These are phyloP conservation scores for Calophaca sinica DNA, from an alignment of 306 rosid genomes.

Conservation along the genomic window DNA sequence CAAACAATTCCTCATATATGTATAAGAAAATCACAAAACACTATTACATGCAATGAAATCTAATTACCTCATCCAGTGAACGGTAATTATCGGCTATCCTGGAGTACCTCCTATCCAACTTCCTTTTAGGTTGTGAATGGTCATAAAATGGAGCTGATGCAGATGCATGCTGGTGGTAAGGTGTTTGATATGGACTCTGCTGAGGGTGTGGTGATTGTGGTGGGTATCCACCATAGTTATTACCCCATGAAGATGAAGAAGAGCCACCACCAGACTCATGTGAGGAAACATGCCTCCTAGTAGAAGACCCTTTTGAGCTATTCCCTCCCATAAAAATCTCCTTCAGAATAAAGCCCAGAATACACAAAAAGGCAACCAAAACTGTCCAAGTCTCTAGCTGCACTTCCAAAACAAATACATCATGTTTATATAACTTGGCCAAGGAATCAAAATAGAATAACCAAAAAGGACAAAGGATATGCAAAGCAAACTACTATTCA, in stretches of 20 bases:
- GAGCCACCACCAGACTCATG: slow-evolving; percentile 39
- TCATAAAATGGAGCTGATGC: slow-evolving; percentile 57
- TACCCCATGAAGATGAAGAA: slow-evolving; percentile 60
- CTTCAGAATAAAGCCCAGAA: slow-evolving; percentile 44
- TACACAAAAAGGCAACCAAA: slow-evolving; percentile 48
- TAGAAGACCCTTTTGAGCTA: slow-evolving; percentile 56
- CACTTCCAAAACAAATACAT: slow-evolving; percentile 29
- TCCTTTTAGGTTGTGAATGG: slow-evolving; percentile 54
- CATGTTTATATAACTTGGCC: slow-evolving; percentile 10
- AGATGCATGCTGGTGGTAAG: slow-evolving; percentile 53
- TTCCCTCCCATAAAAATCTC: slow-evolving; percentile 65
- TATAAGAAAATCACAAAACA: slow-evolving; percentile 29
- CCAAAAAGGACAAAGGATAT: slow-evolving; percentile 24
- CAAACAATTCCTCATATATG: slow-evolving; percentile 23
- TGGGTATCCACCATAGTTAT: slow-evolving; percentile 44
- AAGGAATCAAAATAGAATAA: slow-evolving; percentile 32
- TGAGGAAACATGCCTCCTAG: slow-evolving; percentile 48
- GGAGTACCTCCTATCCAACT: slow-evolving; percentile 66
- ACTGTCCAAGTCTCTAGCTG: slow-evolving; percentile 51
- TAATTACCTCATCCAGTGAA: slow-evolving; percentile 80
- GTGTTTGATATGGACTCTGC: slow-evolving; percentile 48
- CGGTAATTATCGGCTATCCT: slow-evolving; percentile 80
- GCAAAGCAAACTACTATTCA: slow-evolving; percentile 20
- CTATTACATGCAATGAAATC: slow-evolving; percentile 38
- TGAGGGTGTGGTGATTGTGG: slow-evolving; percentile 57